These are phyloP conservation scores for Coccomyxa sp. DNA, from an alignment of 139 green algal genomes.

Conservation along the genomic window DNA sequence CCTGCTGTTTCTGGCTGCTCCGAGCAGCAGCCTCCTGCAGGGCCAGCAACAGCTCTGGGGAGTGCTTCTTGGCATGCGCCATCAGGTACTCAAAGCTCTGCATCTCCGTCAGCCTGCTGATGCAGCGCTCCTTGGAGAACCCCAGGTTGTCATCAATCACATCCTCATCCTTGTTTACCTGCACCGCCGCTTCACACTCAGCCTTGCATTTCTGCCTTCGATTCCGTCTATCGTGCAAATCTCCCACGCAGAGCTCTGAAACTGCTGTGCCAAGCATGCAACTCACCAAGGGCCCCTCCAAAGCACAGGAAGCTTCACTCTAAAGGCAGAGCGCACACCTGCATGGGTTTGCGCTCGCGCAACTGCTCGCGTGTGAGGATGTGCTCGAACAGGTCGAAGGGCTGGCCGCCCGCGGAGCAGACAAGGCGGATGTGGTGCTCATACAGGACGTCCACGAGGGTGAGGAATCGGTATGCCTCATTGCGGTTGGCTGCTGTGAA, in stretches of 20 bases:
- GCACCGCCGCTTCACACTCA: not conserved
- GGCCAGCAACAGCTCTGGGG: constrained; percentile 68
- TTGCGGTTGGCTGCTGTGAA: constrained; percentile 60
- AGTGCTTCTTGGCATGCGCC: constrained; percentile 66
- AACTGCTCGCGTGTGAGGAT: constrained; percentile 68
- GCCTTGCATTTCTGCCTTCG: not conserved
- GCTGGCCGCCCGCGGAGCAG: constrained; percentile 66
- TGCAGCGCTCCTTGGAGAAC: constrained; percentile 89
- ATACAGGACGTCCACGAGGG: constrained; percentile 92
- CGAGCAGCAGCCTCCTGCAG: constrained; percentile 41
- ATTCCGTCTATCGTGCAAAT: not conserved
- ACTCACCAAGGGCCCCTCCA: no score
- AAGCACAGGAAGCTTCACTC: no score
- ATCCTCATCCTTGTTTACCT: constrained; percentile 29
- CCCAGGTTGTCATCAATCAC: constrained; percentile 89
- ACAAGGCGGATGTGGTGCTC: constrained; percentile 82
- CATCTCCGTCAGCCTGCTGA: constrained; percentile 92
- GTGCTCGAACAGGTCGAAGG: constrained; percentile 79
- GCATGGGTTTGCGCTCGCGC: not conserved
- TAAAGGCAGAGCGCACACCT: not conserved
- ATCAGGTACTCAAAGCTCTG: constrained; percentile 74
- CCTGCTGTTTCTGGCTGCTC: no score
- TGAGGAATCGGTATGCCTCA: constrained; percentile 80
- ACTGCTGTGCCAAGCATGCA: not conserved
- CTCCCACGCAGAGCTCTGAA: not conserved